These are phyloP conservation scores for Rosa multiflora DNA, from an alignment of 306 rosid species.

Conservation along the genomic window DNA sequence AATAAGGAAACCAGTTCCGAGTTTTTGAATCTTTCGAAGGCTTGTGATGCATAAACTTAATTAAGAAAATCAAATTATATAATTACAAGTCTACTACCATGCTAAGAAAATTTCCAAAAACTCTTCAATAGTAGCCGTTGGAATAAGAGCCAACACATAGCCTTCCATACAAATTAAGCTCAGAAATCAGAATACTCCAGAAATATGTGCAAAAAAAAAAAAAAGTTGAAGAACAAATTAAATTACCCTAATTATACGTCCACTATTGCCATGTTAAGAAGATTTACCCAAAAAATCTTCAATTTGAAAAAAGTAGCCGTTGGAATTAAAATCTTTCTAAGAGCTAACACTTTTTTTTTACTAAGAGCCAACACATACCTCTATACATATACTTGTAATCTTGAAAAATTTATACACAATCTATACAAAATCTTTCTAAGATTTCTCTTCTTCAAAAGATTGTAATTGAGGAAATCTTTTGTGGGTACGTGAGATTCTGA, in stretches of 20 bases:
- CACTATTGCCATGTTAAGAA: not conserved
- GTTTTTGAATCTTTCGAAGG: too few relatives aligned
- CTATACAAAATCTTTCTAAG: not conserved
- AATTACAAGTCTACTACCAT: not conserved
- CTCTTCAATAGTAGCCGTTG: not conserved
- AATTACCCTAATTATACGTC: not conserved
- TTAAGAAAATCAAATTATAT: not conserved
- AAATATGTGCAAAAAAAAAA: not conserved
- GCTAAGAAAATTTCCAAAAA: not conserved
- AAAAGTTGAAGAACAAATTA: not conserved
- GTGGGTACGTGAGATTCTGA: not conserved
- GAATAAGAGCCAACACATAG: not conserved
- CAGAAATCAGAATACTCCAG: not conserved
- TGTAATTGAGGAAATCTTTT: not conserved
- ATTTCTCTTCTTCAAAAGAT: not conserved
- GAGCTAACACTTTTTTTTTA: too few relatives aligned
- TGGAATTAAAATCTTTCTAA: not conserved
- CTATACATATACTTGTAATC: not conserved
- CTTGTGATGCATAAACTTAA: not conserved
- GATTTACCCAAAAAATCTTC: not conserved
- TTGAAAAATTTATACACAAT: not conserved
- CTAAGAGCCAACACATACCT: not conserved
- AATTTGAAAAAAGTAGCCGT: not conserved
- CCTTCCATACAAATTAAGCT: not conserved
- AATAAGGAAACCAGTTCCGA: too few relatives aligned